Base-by-base conservation (phyloP, 2,329 filamentous ascomycete species). In the Paecilomyces sp. region DNA sequence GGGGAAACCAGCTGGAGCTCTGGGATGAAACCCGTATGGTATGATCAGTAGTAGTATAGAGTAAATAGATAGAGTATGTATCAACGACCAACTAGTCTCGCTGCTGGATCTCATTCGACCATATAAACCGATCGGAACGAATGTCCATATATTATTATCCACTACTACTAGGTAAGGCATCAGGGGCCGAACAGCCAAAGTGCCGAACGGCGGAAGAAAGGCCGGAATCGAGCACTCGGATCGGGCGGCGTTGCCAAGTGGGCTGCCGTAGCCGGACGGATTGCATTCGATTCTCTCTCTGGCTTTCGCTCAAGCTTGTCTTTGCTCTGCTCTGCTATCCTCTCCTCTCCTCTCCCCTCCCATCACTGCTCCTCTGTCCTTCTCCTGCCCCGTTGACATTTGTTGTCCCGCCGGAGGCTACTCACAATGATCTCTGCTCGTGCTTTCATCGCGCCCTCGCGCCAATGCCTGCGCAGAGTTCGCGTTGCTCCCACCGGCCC, bases 381-480 rank as follows among this genome's bases (percentile, higher is more conserved):
- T 58, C 60, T 61, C 56, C 58, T 64, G 63, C 62, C 62, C 62
- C 66, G 63, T 65, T 65, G 66, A 65, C 61, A 66, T 68, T 66
- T 73, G 61, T 64, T 47, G 51, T 71, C 66, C 62, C 66, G 64
- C 62, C 63, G 24, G 36, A 57, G 31, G 57, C 60, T 61, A 52
- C 66, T 70, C 83, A 89, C 75, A 73, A 96, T 96, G 92, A 83
- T 96, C 79, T 87, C 89, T 79, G 82, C 89, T 76, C 88, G 91
- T 80, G 86, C 87, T 71, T 85, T 92, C 77, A 86, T 87, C 77
- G 85, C 85, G 72, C 88, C 90, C 73, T 85, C 86, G 77, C 85
- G 90, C 77, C 90, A 95, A 82, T 90, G 86, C 83, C 80, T 92
- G 77, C 87, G 88, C 77, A 83, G 85, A 72, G 83, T 85, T 66